These are phyloP conservation scores for Kuraishia ogatae DNA, from an alignment of 805 yeast genomes.

Conservation along the genomic window DNA sequence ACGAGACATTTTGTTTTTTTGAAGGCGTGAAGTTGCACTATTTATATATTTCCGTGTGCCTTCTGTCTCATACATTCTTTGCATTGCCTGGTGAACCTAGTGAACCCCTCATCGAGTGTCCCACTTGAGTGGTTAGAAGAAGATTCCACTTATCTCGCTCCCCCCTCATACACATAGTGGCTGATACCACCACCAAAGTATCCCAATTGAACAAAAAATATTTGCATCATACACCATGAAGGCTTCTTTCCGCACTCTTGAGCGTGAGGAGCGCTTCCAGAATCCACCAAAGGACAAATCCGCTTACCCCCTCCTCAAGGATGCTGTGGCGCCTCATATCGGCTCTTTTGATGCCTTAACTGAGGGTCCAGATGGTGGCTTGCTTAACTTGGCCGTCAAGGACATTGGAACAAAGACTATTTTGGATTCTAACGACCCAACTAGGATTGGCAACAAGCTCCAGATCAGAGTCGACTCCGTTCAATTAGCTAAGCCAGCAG, in stretches of 20 bases:
- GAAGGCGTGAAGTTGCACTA: neutral
- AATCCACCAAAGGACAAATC: constrained; percentile 86
- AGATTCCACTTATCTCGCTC: too few relatives aligned
- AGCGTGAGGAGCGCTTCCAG: constrained; percentile 76
- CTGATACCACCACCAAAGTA: too few relatives aligned
- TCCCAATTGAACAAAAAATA: too few relatives aligned
- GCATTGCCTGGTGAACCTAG: too few relatives aligned
- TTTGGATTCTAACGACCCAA: constrained; percentile 68
- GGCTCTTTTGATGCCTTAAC: constrained; percentile 95
- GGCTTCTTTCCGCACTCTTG: constrained; percentile 72
- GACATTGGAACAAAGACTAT: constrained; percentile 85
- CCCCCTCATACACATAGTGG: too few relatives aligned
- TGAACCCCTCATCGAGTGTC: too few relatives aligned
- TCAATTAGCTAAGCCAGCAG: constrained; percentile 77
- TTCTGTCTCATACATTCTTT: neutral
- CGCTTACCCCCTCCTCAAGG: constrained; percentile 72
- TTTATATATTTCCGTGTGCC: neutral
- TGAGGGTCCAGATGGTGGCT: constrained; percentile 79
- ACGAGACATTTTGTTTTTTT: neutral
- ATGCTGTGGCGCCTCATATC: constrained; percentile 91
- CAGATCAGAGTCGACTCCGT: constrained; percentile 82
- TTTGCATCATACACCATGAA: constrained; percentile 20
- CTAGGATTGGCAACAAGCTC: constrained; percentile 77
- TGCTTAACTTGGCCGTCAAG: constrained; percentile 74
- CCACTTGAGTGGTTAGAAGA: too few relatives aligned